A percentile compares a stretch with the other conserved stretches of the same genome.
These are phyloP conservation scores for Ramularia endophylla DNA, from an alignment of 2,329 filamentous ascomycete genomes.

Conservation along the genomic window DNA sequence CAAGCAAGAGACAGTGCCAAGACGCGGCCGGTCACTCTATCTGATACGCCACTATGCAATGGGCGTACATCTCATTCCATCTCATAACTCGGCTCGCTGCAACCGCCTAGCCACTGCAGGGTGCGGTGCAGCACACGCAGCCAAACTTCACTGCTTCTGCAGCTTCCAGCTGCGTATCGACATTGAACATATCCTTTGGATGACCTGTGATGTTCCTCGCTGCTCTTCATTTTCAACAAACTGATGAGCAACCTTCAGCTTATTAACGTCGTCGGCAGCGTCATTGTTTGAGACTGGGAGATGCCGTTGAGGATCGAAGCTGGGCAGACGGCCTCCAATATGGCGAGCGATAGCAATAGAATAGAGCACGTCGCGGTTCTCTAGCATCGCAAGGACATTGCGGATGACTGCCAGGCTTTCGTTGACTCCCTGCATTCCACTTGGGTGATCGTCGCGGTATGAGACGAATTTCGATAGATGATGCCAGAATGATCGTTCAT, in stretches of 20 bases:
- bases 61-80: too few relatives aligned
- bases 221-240: constrained; percentile 45
- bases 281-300: constrained; percentile 23
- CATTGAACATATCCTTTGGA: constrained; percentile 46
- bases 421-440: constrained; percentile 52
- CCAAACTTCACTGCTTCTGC: constrained; percentile 22
- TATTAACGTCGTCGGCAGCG: constrained; percentile 37
- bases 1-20: too few relatives aligned
- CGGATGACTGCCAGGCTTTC: constrained; percentile 61
- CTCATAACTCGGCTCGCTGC: too few relatives aligned
- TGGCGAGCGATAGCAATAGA: constrained; percentile 77
- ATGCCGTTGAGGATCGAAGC: constrained; percentile 32
- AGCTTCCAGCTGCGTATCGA: constrained; percentile 39
- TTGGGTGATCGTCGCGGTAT: constrained; percentile 52
- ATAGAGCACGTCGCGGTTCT: constrained; percentile 87
- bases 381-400: constrained; percentile 66
- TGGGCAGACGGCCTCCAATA: constrained; percentile 55
- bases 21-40: too few relatives aligned
- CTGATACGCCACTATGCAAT: too few relatives aligned
- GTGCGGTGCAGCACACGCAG: neutral
- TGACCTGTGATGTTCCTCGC: constrained; percentile 42
- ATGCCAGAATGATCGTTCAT: constrained; percentile 76
- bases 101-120: too few relatives aligned
- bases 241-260: constrained; percentile 43
- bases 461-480: constrained; percentile 67